phyloP scores from a whole-genome alignment of 805 yeast species.

The Kazachstania bromeliacearum region DNA sequence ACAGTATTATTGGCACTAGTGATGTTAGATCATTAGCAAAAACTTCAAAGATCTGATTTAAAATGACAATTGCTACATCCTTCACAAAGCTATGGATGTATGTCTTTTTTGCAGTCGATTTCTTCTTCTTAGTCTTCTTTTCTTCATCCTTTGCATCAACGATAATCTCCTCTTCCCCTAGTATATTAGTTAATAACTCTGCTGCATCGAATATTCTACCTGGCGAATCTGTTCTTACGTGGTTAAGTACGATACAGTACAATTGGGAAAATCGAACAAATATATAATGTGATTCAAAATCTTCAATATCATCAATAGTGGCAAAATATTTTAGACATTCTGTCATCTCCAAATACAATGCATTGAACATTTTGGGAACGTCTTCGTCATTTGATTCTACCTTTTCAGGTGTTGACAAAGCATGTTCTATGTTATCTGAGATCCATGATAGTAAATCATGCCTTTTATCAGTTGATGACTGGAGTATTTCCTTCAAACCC shows the following conservation, averaged over 20 bases:
- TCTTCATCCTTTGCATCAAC: slow-evolving; percentile 5
- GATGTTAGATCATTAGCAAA: slow-evolving; percentile 30
- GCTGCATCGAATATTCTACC: slow-evolving; percentile 24
- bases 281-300: slow-evolving; percentile 17
- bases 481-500: slow-evolving; percentile 4
- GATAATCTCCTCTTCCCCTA: slow-evolving; percentile 21
- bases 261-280: slow-evolving; percentile 17
- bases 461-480: slow-evolving; percentile 11
- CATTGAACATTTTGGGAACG: background rate
- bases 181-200: slow-evolving; percentile 18
- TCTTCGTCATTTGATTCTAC: background rate
- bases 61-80: slow-evolving; percentile 22
- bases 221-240: slow-evolving; percentile 10
- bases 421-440: slow-evolving; percentile 10
- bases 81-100: slow-evolving; percentile 21
- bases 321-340: slow-evolving; percentile 9
- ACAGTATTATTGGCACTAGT: slow-evolving; percentile 26
- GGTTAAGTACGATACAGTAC: slow-evolving; percentile 9
- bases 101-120: slow-evolving; percentile 14
- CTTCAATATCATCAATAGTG: slow-evolving; percentile 7
- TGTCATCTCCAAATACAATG: slow-evolving; percentile 9
- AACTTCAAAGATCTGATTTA: slow-evolving; percentile 26
- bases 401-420: background rate
- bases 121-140: slow-evolving; percentile 16
- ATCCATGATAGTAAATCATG: slow-evolving; percentile 21